phyloP scores from a whole-genome alignment of 2,329 filamentous ascomycete species.

The Lachnellula hyalina region DNA sequence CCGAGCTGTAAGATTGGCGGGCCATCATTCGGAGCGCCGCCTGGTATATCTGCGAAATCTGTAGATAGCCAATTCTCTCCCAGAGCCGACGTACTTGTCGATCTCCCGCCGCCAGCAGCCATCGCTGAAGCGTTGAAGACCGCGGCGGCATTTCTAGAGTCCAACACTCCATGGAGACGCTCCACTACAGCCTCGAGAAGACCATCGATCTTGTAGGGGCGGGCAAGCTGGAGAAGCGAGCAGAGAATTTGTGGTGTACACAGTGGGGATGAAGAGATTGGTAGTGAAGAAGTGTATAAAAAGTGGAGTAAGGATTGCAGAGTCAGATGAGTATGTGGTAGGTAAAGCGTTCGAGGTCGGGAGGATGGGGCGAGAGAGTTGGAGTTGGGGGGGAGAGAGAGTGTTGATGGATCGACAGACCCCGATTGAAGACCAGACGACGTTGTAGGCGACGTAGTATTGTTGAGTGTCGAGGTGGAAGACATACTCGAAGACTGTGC shows the following conservation, averaged over 20 bases:
- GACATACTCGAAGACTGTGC: slow-evolving; percentile 42
- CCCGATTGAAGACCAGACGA: slow-evolving; percentile 5
- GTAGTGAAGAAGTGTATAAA: slow-evolving; percentile 87
- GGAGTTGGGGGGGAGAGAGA: slow-evolving; percentile 32
- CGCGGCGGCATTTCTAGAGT: slow-evolving; percentile 89
- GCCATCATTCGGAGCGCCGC: slow-evolving; percentile 8
- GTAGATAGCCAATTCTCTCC: slow-evolving; percentile 49
- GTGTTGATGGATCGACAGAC: slow-evolving; percentile 10
- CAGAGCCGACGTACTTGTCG: slow-evolving; percentile 55
- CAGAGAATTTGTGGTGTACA: slow-evolving; percentile 95
- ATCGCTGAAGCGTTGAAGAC: slow-evolving; percentile 98
- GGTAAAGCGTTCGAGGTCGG: slow-evolving; percentile 80
- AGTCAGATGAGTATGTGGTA: slow-evolving; percentile 87
- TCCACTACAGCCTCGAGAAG: slow-evolving; percentile 90
- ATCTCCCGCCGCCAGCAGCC: slow-evolving; percentile 88
- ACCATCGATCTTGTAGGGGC: slow-evolving; percentile 90
- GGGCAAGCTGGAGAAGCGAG: slow-evolving; percentile 85
- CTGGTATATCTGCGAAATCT: slow-evolving; percentile 30
- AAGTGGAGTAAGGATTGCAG: slow-evolving; percentile 87
- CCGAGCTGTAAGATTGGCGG: slow-evolving; percentile 17
- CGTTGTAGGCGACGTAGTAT: slow-evolving; percentile 20
- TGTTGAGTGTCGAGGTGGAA: slow-evolving; percentile 41
- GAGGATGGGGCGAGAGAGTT: slow-evolving; percentile 53
- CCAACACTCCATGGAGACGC: slow-evolving; percentile 79
- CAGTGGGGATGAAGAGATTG: slow-evolving; percentile 66